Evolutionary conservation across 257 asterid species (phyloP), one percentile per base, ranked within the genome.

Genomic region (Echites panduratus): DNA sequence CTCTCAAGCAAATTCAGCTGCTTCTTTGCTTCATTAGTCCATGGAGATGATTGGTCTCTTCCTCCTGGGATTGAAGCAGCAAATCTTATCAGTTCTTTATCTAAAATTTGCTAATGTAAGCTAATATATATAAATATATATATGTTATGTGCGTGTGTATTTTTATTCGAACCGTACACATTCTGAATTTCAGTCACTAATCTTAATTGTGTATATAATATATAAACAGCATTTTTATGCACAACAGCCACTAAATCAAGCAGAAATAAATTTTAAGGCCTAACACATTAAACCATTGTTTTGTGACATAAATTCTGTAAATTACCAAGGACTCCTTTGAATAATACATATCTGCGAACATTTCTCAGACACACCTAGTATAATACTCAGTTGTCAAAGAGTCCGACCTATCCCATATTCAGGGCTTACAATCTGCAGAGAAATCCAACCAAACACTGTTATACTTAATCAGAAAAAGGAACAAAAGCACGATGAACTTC

Each of bases 291-390:
- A 22, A 43, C 29, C 54, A 52, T 2, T 29, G 43, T n/a, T 29
- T 50, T 27, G 38, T 49, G 13, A 59, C 53, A 27, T 29, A 38
- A 47, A 44, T 14, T 43, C 9, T 41, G 72, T 68, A 76, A 68
- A 84, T 80, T 91, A 94, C 99, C 97, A 94, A 27, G 61, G 99
- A 82, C 81, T 94, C 99, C 89, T 87, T 89, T 0, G 93, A 82
- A 81, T 88, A 85, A 82, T 89, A 94, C 61, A 77, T 66, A 94
- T 94, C 73, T 96, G 96, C 87, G 59, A 97, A 91, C 78, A 88
- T 90, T 77, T 88, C 95, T 66, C 87, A 92, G 47, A 76, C 84
- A 73, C 85, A 91, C 89, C 97, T 94, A 85, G 72, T 78, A 44
- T 62, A 61, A 79, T 70, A 68, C 76, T 58, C 49, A 71, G 75